phyloP scores from a whole-genome alignment of 1,284 basidiomycete genomes.

The Vanrija pseudolonga region DNA sequence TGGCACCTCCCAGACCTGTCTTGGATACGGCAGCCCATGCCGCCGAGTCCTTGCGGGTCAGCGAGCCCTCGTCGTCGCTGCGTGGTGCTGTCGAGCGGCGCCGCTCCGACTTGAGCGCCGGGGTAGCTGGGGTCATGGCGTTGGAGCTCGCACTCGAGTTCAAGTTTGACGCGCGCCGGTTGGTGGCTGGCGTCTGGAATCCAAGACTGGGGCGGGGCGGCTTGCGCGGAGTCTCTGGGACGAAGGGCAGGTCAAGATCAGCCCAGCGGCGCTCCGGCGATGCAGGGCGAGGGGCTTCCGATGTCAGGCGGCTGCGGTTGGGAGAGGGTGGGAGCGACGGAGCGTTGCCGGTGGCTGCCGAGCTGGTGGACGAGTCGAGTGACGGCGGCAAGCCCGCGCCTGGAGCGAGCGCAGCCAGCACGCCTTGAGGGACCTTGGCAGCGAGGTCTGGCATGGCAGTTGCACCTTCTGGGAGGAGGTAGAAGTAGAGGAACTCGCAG shows the following conservation, averaged over 20 bases:
- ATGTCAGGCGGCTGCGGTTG: background rate
- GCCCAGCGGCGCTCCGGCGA: conserved; percentile 3
- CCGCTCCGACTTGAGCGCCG: conserved; percentile 22
- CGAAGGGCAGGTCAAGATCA: conserved; percentile 37
- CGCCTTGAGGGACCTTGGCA: background rate
- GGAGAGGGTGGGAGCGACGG: background rate
- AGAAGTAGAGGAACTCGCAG: conserved; percentile 86
- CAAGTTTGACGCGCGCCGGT: conserved; percentile 18
- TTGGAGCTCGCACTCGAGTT: conserved; percentile 1
- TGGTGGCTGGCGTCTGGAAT: conserved; percentile 36
- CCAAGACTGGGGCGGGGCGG: conserved; percentile 36
- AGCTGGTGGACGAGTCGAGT: background rate
- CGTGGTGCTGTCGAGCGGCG: conserved; percentile 19
- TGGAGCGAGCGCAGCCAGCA: background rate
- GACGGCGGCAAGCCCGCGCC: too few relatives aligned
- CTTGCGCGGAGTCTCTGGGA: conserved; percentile 42
- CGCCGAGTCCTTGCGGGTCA: conserved; percentile 11
- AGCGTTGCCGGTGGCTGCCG: background rate
- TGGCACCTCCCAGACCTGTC: background rate
- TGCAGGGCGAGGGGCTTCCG: background rate
- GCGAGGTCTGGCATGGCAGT: conserved; percentile 5
- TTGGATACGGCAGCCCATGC: background rate
- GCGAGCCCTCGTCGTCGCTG: conserved; percentile 9
- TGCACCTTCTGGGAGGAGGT: conserved; percentile 68
- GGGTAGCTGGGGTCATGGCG: too few relatives aligned